Percentiles rank a stretch among this genome's conserved stretches.
Conservation (phyloP, 116 monocot genomes). For the Cymodocea nodosa region DNA sequence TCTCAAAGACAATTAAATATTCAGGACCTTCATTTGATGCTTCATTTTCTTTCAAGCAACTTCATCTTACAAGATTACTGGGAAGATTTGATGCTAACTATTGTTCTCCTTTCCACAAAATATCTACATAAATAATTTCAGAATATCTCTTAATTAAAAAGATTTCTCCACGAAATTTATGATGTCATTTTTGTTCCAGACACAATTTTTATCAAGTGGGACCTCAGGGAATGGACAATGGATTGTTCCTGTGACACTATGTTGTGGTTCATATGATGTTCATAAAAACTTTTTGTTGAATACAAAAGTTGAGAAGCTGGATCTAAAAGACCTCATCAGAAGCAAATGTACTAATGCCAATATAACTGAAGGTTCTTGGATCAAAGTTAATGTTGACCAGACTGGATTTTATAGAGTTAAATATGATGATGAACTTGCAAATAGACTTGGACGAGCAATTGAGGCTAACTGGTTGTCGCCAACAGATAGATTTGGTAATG, state of each 20-base stretch:
- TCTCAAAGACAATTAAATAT: too few relatives aligned
- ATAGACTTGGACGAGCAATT: slow-evolving; percentile 66
- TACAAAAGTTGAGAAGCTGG: slow-evolving; percentile 37
- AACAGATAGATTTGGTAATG: slow-evolving; percentile 84
- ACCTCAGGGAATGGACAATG: slow-evolving; percentile 66
- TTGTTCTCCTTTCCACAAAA: too few relatives aligned
- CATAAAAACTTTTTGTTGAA: slow-evolving; percentile 64
- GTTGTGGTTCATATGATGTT: slow-evolving; percentile 52
- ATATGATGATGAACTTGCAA: slow-evolving; percentile 71
- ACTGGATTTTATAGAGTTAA: slow-evolving; percentile 91
- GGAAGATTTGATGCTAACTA: too few relatives aligned
- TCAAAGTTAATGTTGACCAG: slow-evolving; percentile 89
- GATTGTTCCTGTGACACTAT: slow-evolving; percentile 89
- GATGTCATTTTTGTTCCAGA: slow-evolving; percentile 24
- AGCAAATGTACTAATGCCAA: slow-evolving; percentile 6
- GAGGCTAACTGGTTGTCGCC: slow-evolving; percentile 51
- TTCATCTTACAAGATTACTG: too few relatives aligned
- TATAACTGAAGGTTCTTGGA: slow-evolving; percentile 29
- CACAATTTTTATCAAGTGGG: slow-evolving; percentile 92
- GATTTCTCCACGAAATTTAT: too few relatives aligned
- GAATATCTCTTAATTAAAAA: too few relatives aligned
- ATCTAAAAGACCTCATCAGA: slow-evolving; percentile 26
- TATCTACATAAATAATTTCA: too few relatives aligned
- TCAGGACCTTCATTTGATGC: too few relatives aligned
- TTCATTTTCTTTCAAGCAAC: too few relatives aligned